These are phyloP conservation scores for Fraxinus latifolia DNA, from an alignment of 305 asterid genomes.

Conservation along the genomic window DNA sequence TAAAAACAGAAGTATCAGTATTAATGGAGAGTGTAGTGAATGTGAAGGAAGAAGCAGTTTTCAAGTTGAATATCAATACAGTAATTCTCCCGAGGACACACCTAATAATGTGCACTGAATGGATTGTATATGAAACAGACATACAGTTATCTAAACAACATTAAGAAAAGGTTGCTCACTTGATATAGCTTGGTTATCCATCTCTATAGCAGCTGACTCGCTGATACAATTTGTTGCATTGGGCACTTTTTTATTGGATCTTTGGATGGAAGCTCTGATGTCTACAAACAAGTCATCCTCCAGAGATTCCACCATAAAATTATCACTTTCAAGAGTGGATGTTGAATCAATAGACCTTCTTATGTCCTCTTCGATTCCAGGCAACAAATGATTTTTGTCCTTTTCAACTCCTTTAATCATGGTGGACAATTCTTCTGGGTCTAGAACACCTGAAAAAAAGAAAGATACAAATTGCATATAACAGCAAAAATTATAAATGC, in stretches of 20 bases:
- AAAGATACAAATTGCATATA: neutral
- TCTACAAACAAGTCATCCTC: constrained; percentile 87
- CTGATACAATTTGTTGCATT: constrained; percentile 30
- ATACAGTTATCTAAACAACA: neutral
- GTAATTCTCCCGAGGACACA: constrained; percentile 5
- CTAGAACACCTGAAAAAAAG: constrained; percentile 65
- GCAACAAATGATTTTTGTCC: constrained; percentile 41
- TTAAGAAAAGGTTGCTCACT: constrained; percentile 43
- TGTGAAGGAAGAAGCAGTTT: neutral
- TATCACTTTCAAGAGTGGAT: constrained; percentile 71
- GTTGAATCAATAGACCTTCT: constrained; percentile 69
- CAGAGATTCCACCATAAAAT: constrained; percentile 57
- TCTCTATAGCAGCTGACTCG: constrained; percentile 31
- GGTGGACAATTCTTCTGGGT: constrained; percentile 74
- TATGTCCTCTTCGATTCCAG: constrained; percentile 81
- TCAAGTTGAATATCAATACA: constrained; percentile 1
- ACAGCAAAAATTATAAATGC: neutral
- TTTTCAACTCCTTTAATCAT: constrained; percentile 62
- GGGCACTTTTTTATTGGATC: constrained; percentile 58
- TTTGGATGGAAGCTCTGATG: constrained; percentile 96
- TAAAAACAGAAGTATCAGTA: neutral
- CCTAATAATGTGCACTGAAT: neutral
- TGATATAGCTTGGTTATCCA: constrained; percentile 39
- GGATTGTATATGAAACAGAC: neutral
- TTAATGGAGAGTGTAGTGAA: neutral